Evolutionary conservation across 1,284 basidiomycete species (phyloP), one percentile per base, ranked within the genome.

Genomic region (Irpex sp.): DNA sequence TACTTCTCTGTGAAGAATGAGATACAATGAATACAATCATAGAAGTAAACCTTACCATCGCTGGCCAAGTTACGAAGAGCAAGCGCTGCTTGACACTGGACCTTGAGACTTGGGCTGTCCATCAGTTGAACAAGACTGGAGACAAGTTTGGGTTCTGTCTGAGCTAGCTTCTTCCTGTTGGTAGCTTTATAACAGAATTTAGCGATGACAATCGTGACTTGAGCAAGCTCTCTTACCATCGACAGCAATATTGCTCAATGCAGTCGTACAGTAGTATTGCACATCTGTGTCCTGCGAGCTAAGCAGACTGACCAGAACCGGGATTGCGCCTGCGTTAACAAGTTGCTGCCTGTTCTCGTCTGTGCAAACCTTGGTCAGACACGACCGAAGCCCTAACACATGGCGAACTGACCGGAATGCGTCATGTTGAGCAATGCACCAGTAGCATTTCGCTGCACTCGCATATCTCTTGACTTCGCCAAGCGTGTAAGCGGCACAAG

Each of bases 221-320:
- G 46, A 1, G 15, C 11, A 43, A 13, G 49, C 43, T 31, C 43
- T 71, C 83, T 55, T 67, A 90, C 93, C 92, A 78, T 98, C 95
- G 5, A 98, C 95, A 47, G 97, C 97, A 70, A 99, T 99, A 76
- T 99, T 99, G 75, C 94, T 96, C 66, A 99, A 79, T 0, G 97
- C 97, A 26, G 97, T 99, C 5, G 97, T 99, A 79, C 97, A 99
- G 76, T 99, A 99, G 75, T 99, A 99, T 77, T 99, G 97, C 1
- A 99, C 97, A 75, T 99, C 97, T 19, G 97, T 99, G 75, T 99
- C 97, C 51, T 93, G 88, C n/a, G 94, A 97, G 74, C 96, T 97
- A 62, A 99, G 83, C 46, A 99, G 81, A 71, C 91, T 92, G 68
- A 99, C 97, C 31, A 99, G 87, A 43, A 99, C 97, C 11, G 97